Base-by-base conservation (phyloP, 139 green algal species). In the Chlamydomonas sphaeroides region DNA sequence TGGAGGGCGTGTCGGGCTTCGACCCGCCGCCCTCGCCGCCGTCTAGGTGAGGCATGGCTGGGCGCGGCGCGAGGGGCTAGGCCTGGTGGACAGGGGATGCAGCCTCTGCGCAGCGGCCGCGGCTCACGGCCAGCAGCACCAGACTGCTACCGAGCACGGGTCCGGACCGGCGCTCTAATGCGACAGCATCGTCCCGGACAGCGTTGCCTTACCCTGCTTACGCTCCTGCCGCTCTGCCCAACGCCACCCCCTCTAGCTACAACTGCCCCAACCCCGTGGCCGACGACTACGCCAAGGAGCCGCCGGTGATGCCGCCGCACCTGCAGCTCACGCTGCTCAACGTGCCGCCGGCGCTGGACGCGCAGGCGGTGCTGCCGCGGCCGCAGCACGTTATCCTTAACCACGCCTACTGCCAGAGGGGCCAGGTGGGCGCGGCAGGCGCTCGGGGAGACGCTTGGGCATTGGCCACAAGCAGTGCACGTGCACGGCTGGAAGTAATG, bases 341-440 rank as follows among this genome's bases (percentile, higher is more conserved):
- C 81, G 94, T 99, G 53, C 95, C 97, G 25, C 90, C 92, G 3
- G 87, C 90, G 1, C 68, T 92, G 41, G 95, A 98, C 69, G 87
- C 94, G 18, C 92, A 95, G 26, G 91, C 95, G 1, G 89, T 92
- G 26, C 92, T 99, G 62, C 97, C 97, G 0, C 88, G 97, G 30
- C 97, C 97, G 30, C 96, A 98, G 92, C 97, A 99, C 85, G 97
- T 99, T 30, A 96, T 99, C 61, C 91, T 99, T 25, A 98, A 98
- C 88, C 97, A 99, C 88, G 79, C 97, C 20, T 99, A 98, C 87
- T 90, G 94, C 57, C 95, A 98, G 81, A 63, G 85, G 56, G 88
- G 89, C 35, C 82, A 94, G 78, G 84, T 93, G 73, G 0, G 65
- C 6, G 0, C 7, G 17, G 21, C 53, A 17, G 53, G n/a, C n/a